Conservation (phyloP, 2,329 filamentous ascomycete species). For the Cercospora berteroae region DNA sequence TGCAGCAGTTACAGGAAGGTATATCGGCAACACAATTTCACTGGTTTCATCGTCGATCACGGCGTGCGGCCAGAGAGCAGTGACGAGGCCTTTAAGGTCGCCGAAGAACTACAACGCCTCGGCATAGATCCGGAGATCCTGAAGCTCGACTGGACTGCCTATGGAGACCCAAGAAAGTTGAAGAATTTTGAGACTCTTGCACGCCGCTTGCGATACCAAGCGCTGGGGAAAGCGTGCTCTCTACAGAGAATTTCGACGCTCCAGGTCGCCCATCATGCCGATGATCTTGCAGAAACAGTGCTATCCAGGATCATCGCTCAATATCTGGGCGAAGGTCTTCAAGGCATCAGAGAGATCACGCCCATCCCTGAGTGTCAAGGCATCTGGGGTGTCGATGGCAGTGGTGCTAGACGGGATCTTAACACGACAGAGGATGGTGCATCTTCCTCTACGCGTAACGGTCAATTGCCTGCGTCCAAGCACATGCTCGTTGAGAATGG, state of each 20-base stretch:
- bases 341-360: conserved; percentile 26
- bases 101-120: conserved; percentile 31
- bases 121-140: conserved; percentile 31
- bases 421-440: not conserved
- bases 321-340: conserved; percentile 66
- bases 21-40: conserved; percentile 38
- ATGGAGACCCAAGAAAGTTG: conserved; percentile 44
- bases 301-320: conserved; percentile 72
- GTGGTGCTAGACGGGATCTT: conserved; percentile 25
- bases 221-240: conserved; percentile 62
- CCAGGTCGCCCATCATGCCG: conserved; percentile 80
- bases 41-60: conserved; percentile 63
- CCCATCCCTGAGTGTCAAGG: conserved; percentile 80
- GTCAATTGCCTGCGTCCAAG: not conserved
- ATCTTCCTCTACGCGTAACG: not conserved
- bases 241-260: conserved; percentile 56
- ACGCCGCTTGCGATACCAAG: conserved; percentile 69
- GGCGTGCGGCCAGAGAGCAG: conserved; percentile 55
- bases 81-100: conserved; percentile 55
- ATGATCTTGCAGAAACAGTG: conserved; percentile 89
- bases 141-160: conserved; percentile 41
- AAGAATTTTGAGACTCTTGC: conserved; percentile 75
- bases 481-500: conserved; percentile 34
- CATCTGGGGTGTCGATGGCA: conserved; percentile 63
- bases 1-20: conserved; percentile 49